phyloP scores from a whole-genome alignment of 2,329 filamentous ascomycete species.

The Cordyceps militaris region DNA sequence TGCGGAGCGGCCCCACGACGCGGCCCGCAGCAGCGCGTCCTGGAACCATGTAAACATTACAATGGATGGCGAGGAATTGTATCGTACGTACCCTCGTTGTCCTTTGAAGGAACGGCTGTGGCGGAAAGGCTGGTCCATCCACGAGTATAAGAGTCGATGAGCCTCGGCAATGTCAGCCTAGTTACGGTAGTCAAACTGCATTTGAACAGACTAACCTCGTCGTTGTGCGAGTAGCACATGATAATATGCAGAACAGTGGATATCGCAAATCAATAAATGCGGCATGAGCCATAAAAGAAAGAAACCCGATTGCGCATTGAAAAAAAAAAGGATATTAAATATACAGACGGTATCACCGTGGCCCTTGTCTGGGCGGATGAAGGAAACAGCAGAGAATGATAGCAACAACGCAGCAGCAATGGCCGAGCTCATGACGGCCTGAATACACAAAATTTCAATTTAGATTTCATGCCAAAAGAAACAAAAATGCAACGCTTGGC shows the following conservation, averaged over 20 bases:
- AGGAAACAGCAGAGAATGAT: background rate
- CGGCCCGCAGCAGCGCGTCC: background rate
- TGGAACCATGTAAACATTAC: background rate
- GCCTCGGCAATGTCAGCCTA: background rate
- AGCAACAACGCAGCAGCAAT: background rate
- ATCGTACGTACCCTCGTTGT: constrained; percentile 1
- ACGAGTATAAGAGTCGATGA: background rate
- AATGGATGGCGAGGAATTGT: background rate
- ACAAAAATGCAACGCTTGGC: background rate
- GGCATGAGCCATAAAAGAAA: background rate
- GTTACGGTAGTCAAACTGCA: background rate
- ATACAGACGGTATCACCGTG: background rate
- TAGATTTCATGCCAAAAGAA: constrained; percentile 1
- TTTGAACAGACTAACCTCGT: background rate
- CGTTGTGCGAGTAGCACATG: background rate
- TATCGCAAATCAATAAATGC: background rate
- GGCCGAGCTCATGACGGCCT: constrained; percentile 9
- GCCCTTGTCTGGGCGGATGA: background rate
- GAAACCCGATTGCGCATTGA: background rate
- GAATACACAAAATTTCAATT: background rate
- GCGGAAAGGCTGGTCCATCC: background rate
- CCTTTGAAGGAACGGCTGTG: no score
- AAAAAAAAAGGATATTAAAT: constrained; percentile 4
- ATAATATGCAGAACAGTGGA: background rate
- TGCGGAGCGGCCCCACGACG: background rate